Evolutionary conservation across 1,284 basidiomycete species (phyloP).

Genomic region (Boletus semigastroideus): DNA sequence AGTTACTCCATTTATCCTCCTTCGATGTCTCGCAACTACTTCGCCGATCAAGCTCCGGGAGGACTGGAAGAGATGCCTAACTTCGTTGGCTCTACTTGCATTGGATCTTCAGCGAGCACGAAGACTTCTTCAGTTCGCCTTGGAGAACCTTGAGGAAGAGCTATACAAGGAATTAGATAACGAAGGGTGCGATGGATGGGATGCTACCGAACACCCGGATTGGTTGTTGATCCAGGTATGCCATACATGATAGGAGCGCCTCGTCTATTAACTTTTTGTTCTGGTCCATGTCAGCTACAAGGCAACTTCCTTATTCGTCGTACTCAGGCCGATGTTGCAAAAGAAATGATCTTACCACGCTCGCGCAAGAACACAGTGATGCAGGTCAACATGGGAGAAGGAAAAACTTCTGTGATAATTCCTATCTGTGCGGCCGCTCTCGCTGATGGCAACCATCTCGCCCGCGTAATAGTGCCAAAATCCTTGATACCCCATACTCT

Average conservation of each 20-base stretch:
- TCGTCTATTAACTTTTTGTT: background rate
- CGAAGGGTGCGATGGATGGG: background rate
- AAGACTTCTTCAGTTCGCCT: background rate
- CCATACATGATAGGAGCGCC: too few relatives aligned
- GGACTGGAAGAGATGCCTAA: constrained; percentile 1
- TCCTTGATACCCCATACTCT: background rate
- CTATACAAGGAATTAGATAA: background rate
- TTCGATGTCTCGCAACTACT: constrained; percentile 1
- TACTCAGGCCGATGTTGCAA: background rate
- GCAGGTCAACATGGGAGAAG: background rate
- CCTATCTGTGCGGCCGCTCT: background rate
- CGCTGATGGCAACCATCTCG: background rate
- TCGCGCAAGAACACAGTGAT: background rate
- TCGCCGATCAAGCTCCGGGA: background rate
- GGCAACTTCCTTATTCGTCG: background rate
- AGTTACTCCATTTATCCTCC: background rate
- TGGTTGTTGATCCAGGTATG: background rate
- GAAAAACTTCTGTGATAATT: constrained; percentile 3
- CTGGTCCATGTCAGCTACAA: background rate
- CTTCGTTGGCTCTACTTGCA: background rate
- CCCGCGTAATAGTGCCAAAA: background rate
- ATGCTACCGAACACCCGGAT: background rate
- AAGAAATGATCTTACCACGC: background rate
- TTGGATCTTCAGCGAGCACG: constrained; percentile 1
- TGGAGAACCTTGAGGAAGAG: background rate